phyloP scores from a whole-genome alignment of 352 stramenopile species.

The Globisporangium sylvaticum region DNA sequence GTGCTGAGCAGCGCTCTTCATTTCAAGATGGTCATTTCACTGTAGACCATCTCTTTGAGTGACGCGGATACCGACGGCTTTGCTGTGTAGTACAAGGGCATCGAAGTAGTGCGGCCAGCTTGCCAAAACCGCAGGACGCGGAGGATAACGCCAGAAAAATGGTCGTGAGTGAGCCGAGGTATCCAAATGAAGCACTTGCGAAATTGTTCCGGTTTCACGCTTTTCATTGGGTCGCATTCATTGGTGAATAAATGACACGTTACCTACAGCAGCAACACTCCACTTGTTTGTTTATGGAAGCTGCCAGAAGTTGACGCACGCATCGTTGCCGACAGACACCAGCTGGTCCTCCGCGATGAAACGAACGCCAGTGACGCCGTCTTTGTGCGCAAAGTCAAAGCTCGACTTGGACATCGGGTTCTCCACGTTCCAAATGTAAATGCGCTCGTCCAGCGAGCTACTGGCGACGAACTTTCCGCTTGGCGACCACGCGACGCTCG shows the following conservation, averaged over 20 bases:
- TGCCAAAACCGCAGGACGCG: too few relatives aligned
- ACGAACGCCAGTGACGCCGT: conserved; percentile 68
- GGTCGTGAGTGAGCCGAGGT: neutral
- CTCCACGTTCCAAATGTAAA: conserved; percentile 95
- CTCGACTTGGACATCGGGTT: conserved; percentile 58
- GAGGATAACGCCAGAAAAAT: neutral
- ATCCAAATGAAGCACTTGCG: neutral
- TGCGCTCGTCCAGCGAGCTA: conserved; percentile 92
- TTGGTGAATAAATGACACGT: neutral
- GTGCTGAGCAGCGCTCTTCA: too few relatives aligned
- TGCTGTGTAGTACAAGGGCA: too few relatives aligned
- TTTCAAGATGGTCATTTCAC: too few relatives aligned
- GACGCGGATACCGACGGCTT: too few relatives aligned
- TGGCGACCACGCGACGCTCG: conserved; percentile 90
- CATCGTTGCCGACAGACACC: conserved; percentile 79
- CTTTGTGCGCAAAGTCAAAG: conserved; percentile 82
- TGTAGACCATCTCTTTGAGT: too few relatives aligned
- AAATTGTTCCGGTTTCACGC: neutral
- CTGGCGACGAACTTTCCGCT: conserved; percentile 90
- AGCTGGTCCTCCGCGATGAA: conserved; percentile 72
- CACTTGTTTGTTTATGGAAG: conserved; percentile 16
- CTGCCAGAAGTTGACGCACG: conserved; percentile 78
- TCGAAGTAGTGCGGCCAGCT: too few relatives aligned
- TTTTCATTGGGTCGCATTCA: neutral
- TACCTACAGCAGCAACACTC: neutral